Evolutionary conservation across 2,329 filamentous ascomycete species (phyloP), one percentile per base, ranked within the genome.

Genomic region (Lecanicillium sp.): DNA sequence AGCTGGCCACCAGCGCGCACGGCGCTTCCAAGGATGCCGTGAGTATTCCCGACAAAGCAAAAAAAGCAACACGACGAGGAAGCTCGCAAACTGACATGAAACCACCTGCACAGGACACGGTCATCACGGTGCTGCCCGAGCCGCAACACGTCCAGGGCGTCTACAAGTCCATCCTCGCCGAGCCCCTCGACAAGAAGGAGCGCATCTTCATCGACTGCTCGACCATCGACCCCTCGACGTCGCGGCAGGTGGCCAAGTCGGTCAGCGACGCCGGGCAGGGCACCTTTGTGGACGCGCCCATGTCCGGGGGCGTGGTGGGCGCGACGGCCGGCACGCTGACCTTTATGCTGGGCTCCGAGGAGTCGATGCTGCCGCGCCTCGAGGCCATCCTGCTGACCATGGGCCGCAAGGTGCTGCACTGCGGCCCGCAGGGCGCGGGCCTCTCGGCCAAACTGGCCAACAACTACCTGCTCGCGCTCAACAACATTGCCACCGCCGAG

Each of bases 271-370:
- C 78, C 1, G 70, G 76, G 2, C 75, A 83, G 55, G 86, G 86
- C 38, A 73, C 72, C 37, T 96, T 97, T 55, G 81, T 96, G 42
- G 92, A 98, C 57, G 90, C 92, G 3, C 92, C 92, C 32, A 95
- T 98, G 83, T 97, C 90, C 0, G 92, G 92, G 34, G 92, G 92
- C 36, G 89, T 96, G 1, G 87, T 97, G 5, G 92, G 90, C 31
- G 92, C 92, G 10, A 72, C 79, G 5, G 87, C 87, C 11, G 92
- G 84, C 25, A 89, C 87, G 0, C 69, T 98, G 42, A 95, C 89
- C 0, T 98, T 98, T 60, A 97, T 98, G 92, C 79, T 97, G 40
- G 92, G 92, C 31, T 74, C 81, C 6, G 69, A 79, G 0, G 56
- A 66, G 1, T 65, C 72, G 4, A 59, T 85, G 0, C 68, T 92